Conservation (phyloP, 805 yeast genomes). For the Torulaspora microellipsoides region DNA sequence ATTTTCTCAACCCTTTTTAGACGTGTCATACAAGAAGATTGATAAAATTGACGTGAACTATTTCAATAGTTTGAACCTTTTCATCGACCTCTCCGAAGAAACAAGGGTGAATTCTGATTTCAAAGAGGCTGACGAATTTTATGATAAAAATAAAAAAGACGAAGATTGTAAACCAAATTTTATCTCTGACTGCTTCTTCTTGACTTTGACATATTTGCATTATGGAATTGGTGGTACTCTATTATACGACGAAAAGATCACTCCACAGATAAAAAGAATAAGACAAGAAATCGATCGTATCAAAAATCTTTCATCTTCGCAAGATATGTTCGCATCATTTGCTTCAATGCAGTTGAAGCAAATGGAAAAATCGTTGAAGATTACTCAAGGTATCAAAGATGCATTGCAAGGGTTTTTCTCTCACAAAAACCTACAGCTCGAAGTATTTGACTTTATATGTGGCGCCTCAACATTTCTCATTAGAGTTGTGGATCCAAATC, state of each 20-base stretch:
- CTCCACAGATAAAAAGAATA: slow-evolving; percentile 46
- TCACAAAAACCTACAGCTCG: slow-evolving; percentile 53
- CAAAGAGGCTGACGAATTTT: slow-evolving; percentile 60
- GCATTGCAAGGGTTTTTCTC: slow-evolving; percentile 61
- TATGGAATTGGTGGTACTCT: slow-evolving; percentile 84
- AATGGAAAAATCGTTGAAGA: slow-evolving; percentile 41
- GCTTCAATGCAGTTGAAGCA: slow-evolving; percentile 45
- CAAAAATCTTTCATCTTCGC: slow-evolving; percentile 19
- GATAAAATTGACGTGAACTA: slow-evolving; percentile 74
- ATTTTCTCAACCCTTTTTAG: slow-evolving; percentile 81
- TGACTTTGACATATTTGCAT: slow-evolving; percentile 73
- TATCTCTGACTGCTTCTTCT: slow-evolving; percentile 84
- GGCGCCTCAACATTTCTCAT: slow-evolving; percentile 72
- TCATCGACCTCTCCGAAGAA: slow-evolving; percentile 71
- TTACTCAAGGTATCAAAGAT: slow-evolving; percentile 44
- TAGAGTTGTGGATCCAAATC: slow-evolving; percentile 67
- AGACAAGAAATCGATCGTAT: slow-evolving; percentile 39
- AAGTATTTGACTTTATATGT: slow-evolving; percentile 68
- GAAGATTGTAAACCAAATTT: slow-evolving; percentile 53
- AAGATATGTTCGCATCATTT: slow-evolving; percentile 31
- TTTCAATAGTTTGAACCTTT: slow-evolving; percentile 46
- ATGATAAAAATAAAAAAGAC: slow-evolving; percentile 38
- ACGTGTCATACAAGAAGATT: slow-evolving; percentile 57
- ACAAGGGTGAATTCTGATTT: slow-evolving; percentile 76
- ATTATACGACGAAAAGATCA: slow-evolving; percentile 51